These are phyloP conservation scores for Acer campestre DNA, from an alignment of 345 rosid genomes.

Conservation along the genomic window DNA sequence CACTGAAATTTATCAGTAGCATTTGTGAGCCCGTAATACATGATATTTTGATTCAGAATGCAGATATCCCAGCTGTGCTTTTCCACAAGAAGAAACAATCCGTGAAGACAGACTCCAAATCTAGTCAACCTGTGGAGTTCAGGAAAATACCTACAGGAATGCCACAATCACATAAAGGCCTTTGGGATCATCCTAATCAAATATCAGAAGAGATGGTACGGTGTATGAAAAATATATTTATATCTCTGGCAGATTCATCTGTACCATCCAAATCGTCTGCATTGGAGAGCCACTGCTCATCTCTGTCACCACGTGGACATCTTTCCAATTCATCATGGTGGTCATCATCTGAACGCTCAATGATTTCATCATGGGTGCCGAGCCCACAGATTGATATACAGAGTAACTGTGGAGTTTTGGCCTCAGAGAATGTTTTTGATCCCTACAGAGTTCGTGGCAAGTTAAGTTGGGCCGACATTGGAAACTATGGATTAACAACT, in stretches of 20 bases:
- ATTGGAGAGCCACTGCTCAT: conserved; percentile 60
- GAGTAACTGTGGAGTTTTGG: conserved; percentile 49
- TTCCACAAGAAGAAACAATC: conserved; percentile 35
- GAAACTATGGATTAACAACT: conserved; percentile 65
- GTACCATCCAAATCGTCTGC: conserved; percentile 52
- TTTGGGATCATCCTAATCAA: conserved; percentile 81
- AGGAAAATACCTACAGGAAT: conserved; percentile 54
- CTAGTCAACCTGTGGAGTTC: conserved; percentile 30
- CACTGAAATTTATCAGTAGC: not conserved
- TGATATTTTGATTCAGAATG: conserved; percentile 41
- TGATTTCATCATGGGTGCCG: conserved; percentile 72
- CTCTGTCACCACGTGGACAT: conserved; percentile 79
- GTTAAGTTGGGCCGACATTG: conserved; percentile 79
- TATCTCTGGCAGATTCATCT: conserved; percentile 79
- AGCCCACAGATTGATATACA: conserved; percentile 71
- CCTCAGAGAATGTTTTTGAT: conserved; percentile 64
- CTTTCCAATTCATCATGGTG: conserved; percentile 83
- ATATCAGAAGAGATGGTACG: conserved; percentile 86
- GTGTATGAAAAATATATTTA: conserved; percentile 92
- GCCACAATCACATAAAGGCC: conserved; percentile 45
- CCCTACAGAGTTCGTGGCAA: conserved; percentile 86
- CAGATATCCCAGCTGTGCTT: conserved; percentile 29
- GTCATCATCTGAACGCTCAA: conserved; percentile 75
- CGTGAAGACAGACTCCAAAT: conserved; percentile 25
- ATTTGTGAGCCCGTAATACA: conserved; percentile 10